Conservation (phyloP, 306 rosid genomes). For the Carpinus fangiana region DNA sequence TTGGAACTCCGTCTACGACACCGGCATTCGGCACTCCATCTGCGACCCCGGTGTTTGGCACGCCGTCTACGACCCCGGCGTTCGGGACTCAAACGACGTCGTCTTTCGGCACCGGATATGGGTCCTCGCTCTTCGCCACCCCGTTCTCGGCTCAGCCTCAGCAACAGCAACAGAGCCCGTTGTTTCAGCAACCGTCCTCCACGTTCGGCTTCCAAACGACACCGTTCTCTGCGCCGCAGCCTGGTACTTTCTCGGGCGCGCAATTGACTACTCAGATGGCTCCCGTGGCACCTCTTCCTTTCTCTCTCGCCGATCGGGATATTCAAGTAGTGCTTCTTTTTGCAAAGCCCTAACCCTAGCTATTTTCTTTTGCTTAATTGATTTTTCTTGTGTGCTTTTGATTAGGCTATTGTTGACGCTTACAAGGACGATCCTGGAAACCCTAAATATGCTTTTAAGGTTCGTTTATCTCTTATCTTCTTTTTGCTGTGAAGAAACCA, state of each 20-base stretch:
- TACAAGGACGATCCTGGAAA: conserved; percentile 89
- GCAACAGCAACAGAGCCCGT: conserved; percentile 44
- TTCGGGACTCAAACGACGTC: conserved; percentile 60
- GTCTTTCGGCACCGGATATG: conserved; percentile 55
- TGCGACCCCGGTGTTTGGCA: conserved; percentile 49
- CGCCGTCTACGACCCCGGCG: conserved; percentile 53
- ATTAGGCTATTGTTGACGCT: conserved; percentile 79
- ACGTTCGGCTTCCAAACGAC: conserved; percentile 53
- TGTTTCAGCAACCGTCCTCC: conserved; percentile 46
- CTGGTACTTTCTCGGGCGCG: conserved; percentile 45
- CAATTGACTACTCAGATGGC: conserved; percentile 94
- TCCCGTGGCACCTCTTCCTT: conserved; percentile 82
- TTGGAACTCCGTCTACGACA: conserved; percentile 41
- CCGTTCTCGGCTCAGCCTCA: conserved; percentile 64
- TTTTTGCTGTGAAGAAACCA: neutral
- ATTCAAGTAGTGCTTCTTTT: conserved; percentile 52
- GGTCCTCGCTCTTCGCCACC: conserved; percentile 54
- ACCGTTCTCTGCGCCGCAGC: conserved; percentile 49
- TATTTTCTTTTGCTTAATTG: neutral
- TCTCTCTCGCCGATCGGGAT: conserved; percentile 90
- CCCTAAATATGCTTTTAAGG: conserved; percentile 92
- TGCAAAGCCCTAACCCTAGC: conserved; percentile 10
- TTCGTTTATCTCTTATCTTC: conserved; percentile 24
- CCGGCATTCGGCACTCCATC: conserved; percentile 58
- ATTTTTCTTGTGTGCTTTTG: conserved; percentile 6